Percentiles rank a stretch among this genome's conserved stretches.
Evolutionary conservation across 768 basidiomycete species (phyloP).

Genomic region (Serendipita sp.): DNA sequence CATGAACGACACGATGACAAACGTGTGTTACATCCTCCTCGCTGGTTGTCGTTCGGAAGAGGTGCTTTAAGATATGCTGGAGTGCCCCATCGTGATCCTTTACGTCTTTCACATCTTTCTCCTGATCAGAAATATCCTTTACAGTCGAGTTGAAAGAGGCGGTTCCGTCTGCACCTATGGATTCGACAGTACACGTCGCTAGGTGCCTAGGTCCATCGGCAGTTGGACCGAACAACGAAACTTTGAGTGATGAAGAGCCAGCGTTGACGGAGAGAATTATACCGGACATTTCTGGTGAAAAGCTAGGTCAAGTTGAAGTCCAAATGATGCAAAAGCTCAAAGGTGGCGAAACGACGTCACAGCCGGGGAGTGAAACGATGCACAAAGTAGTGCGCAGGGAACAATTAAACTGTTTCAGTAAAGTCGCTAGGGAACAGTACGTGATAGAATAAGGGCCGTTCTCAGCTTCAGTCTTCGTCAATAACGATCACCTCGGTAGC

Average conservation of each 20-base stretch:
- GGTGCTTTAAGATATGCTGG: slow-evolving; percentile 35
- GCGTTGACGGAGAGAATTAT: slow-evolving; percentile 55
- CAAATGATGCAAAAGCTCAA: neutral
- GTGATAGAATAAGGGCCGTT: neutral
- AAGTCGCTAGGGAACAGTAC: too few relatives aligned
- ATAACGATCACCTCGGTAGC: neutral
- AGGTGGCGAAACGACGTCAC: too few relatives aligned
- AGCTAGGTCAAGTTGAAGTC: neutral
- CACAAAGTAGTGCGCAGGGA: too few relatives aligned
- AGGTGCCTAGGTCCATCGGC: slow-evolving; percentile 13
- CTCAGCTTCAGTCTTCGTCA: neutral
- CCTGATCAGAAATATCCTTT: slow-evolving; percentile 38
- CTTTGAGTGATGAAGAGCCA: slow-evolving; percentile 76
- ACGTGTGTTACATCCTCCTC: slow-evolving; percentile 31
- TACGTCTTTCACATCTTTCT: slow-evolving; percentile 24
- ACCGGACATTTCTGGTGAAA: neutral
- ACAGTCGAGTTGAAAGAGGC: slow-evolving; percentile 37
- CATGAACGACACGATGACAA: slow-evolving; percentile 78
- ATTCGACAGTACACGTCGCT: slow-evolving; percentile 14
- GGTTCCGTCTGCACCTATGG: slow-evolving; percentile 21
- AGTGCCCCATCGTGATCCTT: slow-evolving; percentile 49
- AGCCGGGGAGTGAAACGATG: too few relatives aligned
- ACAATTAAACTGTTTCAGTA: too few relatives aligned
- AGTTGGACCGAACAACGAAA: slow-evolving; percentile 40
- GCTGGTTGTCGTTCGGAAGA: slow-evolving; percentile 20